Percentiles rank a stretch among this genome's conserved stretches.
phyloP scores from a whole-genome alignment of 2,329 filamentous ascomycete genomes.

The Exophiala aquamarina region DNA sequence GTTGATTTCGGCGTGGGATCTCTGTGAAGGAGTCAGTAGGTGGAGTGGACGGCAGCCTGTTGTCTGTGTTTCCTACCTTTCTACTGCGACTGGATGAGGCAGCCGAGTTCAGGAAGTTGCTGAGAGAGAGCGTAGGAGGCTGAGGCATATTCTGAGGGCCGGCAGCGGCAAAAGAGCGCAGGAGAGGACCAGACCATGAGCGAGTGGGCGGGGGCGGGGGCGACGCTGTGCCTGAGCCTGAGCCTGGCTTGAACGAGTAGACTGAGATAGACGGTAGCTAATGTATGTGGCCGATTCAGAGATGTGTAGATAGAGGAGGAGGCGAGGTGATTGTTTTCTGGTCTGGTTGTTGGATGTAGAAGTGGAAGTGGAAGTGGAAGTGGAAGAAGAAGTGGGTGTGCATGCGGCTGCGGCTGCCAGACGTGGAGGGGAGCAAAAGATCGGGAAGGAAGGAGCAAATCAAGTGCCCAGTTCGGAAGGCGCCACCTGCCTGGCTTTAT shows the following conservation, averaged over 20 bases:
- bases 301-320: background rate
- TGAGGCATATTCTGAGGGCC: slow-evolving; percentile 19
- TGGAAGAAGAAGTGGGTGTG: too few species aligned
- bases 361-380: background rate
- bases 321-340: background rate
- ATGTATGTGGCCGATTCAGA: slow-evolving; percentile 2
- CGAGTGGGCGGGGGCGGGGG: too few species aligned
- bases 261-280: too few species aligned
- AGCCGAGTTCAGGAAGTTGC: slow-evolving; percentile 20
- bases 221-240: too few species aligned
- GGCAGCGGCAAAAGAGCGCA: background rate
- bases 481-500: too few species aligned
- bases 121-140: slow-evolving; percentile 17
- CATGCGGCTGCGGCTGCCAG: too few species aligned
- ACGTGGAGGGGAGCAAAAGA: too few species aligned
- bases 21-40: slow-evolving; percentile 12
- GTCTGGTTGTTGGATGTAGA: background rate
- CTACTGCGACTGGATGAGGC: slow-evolving; percentile 18
- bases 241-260: too few species aligned
- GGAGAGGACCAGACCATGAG: too few species aligned
- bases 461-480: too few species aligned
- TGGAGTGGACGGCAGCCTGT: too few species aligned
- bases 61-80: slow-evolving; percentile 26
- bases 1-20: slow-evolving; percentile 27
- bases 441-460: too few species aligned